Evolutionary conservation across 768 basidiomycete species (phyloP).

Genomic region (Lentinula aciculospora): DNA sequence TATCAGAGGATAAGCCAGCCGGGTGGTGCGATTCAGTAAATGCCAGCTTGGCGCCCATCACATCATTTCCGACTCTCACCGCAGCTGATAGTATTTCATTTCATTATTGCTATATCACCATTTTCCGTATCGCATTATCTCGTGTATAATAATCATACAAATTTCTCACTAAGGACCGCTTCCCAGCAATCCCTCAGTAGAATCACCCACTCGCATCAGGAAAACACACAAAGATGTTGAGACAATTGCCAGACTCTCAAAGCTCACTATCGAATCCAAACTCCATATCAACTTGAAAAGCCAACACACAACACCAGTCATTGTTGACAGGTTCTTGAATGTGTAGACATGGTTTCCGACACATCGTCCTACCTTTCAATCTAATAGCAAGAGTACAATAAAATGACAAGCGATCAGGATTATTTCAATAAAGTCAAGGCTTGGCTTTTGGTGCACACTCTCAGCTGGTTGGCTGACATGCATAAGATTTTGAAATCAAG

Average conservation of each 20-base stretch:
- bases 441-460: neutral
- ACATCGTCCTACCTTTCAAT: too few relatives aligned
- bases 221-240: neutral
- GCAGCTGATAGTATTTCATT: too few relatives aligned
- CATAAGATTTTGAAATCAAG: neutral
- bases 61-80: too few relatives aligned
- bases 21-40: too few relatives aligned
- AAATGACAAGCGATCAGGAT: neutral
- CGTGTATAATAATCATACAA: too few relatives aligned
- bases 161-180: neutral
- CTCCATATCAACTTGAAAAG: neutral
- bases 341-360: too few relatives aligned
- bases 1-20: too few relatives aligned
- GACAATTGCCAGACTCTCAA: neutral
- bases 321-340: too few relatives aligned
- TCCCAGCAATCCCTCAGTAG: neutral
- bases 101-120: too few relatives aligned
- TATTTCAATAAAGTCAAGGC: neutral
- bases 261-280: neutral
- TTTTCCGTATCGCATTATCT: too few relatives aligned
- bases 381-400: neutral
- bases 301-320: neutral
- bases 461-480: neutral
- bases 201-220: neutral
- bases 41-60: too few relatives aligned